Base-by-base conservation (phyloP, 805 yeast genomes). In the Yarrowia sp. region DNA sequence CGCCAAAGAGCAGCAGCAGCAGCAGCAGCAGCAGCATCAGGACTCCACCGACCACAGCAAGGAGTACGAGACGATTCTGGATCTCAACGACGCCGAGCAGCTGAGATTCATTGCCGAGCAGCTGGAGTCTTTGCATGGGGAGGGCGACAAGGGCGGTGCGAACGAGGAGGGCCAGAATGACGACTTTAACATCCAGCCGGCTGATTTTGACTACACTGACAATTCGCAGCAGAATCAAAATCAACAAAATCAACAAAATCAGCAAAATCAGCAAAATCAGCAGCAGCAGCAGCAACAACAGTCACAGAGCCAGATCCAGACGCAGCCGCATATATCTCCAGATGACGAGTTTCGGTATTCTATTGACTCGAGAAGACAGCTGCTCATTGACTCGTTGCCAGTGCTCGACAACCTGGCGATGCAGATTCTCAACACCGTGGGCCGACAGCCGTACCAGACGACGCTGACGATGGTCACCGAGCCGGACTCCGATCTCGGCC, bases 321-420 rank as follows among this genome's bases (percentile, higher is more conserved):
- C 14, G 3, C 55, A 49, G 9, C 19, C 17, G n/a, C 60, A n/a
- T 12, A 30, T 19, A 20, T 36, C 53, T 8, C 43, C 47, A 2
- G 69, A 66, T 13, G 68, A 65, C 52, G 68, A 66, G 46, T 50
- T 67, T 19, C 67, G 87, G 88, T 71, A 84, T 92, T 0, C 77
- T 8, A 64, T 64, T 9, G 69, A 68, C 30, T 50, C 69, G 7
- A 40, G 52, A 5, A 34, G 53, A n/a, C 61, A 66, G 24, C 46
- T 68, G 30, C 17, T 66, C 24, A 56, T 67, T 13, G 66, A 68
- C 30, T 61, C 73, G 17, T 68, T 92, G 49, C 93, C 96, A 0
- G 84, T 91, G 0, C 78, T 93, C 69, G 97, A 92, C 74, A 91
- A 91, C 71, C 81, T 93, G 66, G 86, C 97, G 0, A 85, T 92